phyloP scores from a whole-genome alignment of 805 yeast genomes.

The Suhomyces tanzawaensis region DNA sequence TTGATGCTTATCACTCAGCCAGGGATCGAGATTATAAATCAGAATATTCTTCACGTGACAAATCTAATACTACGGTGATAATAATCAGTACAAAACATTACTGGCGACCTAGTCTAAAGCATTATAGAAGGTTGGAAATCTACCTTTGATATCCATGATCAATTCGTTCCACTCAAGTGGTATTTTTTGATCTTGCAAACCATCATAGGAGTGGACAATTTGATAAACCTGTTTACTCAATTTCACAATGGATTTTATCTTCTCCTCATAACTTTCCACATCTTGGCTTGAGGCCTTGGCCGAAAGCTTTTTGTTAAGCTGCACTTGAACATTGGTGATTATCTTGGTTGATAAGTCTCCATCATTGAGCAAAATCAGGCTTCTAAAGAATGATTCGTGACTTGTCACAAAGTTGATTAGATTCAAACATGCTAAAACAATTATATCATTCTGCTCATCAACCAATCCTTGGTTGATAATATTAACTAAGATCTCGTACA shows the following conservation, averaged over 20 bases:
- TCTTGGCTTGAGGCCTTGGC: slow-evolving; percentile 70
- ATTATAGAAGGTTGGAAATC: slow-evolving; percentile 2
- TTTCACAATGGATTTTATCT: slow-evolving; percentile 31
- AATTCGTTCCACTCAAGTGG: not conserved
- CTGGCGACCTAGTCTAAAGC: too few relatives aligned
- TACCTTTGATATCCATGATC: slow-evolving; percentile 2
- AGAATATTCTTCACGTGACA: too few relatives aligned
- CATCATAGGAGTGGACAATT: slow-evolving; percentile 1
- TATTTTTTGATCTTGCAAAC: not conserved
- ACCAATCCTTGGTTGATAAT: slow-evolving; percentile 49
- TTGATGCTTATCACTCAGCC: too few relatives aligned
- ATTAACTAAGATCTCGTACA: slow-evolving; percentile 35
- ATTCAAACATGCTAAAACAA: slow-evolving; percentile 49
- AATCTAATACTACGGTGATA: too few relatives aligned
- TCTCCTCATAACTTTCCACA: slow-evolving; percentile 53
- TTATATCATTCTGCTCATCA: slow-evolving; percentile 62
- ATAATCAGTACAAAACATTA: too few relatives aligned
- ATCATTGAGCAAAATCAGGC: slow-evolving; percentile 12
- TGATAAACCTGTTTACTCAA: slow-evolving; percentile 25
- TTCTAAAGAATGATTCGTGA: slow-evolving; percentile 25
- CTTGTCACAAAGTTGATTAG: slow-evolving; percentile 36
- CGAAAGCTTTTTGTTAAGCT: slow-evolving; percentile 48
- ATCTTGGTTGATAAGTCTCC: slow-evolving; percentile 24
- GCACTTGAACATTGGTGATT: slow-evolving; percentile 32
- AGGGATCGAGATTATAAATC: too few relatives aligned